Percentiles rank a stretch among this genome's conserved stretches.
Evolutionary conservation across 2,329 filamentous ascomycete species (phyloP).

Genomic region (Tolypocladium ovalisporum): DNA sequence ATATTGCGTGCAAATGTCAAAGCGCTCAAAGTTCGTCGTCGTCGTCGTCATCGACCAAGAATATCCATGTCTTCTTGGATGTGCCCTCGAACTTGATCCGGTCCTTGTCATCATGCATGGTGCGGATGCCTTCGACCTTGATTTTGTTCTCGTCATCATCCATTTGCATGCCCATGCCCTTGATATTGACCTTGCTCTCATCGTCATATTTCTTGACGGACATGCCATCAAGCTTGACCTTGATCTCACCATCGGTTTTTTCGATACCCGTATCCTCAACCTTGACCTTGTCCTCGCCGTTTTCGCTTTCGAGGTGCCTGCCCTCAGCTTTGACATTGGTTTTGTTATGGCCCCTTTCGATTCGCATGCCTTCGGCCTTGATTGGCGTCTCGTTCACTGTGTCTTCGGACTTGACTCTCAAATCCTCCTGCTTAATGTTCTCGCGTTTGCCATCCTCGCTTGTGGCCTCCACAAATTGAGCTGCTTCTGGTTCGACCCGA

Average conservation of each 20-base stretch:
- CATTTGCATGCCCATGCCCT: neutral
- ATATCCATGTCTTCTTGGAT: slow-evolving; percentile 21
- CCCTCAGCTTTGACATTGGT: neutral
- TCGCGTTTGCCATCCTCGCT: neutral
- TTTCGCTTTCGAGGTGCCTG: neutral
- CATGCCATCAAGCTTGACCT: neutral
- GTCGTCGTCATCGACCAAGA: slow-evolving; percentile 26
- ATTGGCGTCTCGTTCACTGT: neutral
- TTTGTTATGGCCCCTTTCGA: too few relatives aligned
- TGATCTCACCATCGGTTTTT: neutral
- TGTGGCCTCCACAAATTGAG: slow-evolving; percentile 1
- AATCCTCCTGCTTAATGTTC: slow-evolving; percentile 2
- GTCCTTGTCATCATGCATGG: neutral
- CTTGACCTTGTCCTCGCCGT: neutral
- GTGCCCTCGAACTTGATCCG: slow-evolving; percentile 9
- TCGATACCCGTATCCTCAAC: neutral
- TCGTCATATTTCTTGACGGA: neutral
- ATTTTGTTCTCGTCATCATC: neutral
- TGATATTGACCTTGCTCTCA: neutral
- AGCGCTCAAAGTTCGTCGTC: slow-evolving; percentile 23
- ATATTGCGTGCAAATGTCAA: slow-evolving; percentile 9
- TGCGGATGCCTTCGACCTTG: slow-evolving; percentile 7
- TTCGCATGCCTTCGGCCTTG: slow-evolving; percentile 1
- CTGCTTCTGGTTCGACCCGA: slow-evolving; percentile 3
- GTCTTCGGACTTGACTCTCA: slow-evolving; percentile 2